Conservation (phyloP, 129 eudicot species). For the Oenanthe sinensis region DNA sequence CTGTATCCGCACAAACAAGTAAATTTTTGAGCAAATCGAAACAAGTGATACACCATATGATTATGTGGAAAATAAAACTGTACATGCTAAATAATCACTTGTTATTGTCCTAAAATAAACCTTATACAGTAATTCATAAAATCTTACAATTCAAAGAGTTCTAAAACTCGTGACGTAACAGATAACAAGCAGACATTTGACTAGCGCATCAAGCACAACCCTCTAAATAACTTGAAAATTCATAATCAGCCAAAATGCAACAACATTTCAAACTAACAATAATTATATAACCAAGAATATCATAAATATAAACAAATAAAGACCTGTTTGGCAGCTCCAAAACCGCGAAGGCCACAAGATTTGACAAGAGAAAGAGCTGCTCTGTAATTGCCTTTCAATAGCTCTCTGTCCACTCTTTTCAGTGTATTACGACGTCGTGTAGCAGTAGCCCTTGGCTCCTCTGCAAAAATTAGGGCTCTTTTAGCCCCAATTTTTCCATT, state of each 20-base stretch:
- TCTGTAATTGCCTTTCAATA: slow-evolving; percentile 49
- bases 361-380: slow-evolving; percentile 39
- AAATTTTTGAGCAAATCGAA: neutral
- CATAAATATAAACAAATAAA: neutral
- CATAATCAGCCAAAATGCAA: neutral
- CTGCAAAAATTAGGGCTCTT: slow-evolving; percentile 6
- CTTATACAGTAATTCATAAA: neutral
- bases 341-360: slow-evolving; percentile 47
- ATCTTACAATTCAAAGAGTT: neutral
- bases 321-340: slow-evolving; percentile 62
- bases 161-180: neutral
- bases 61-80: neutral
- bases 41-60: neutral
- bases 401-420: slow-evolving; percentile 49
- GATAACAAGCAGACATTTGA: neutral
- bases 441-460: slow-evolving; percentile 10
- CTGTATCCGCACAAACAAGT: slow-evolving; percentile 16
- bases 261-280: neutral
- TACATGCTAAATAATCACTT: neutral
- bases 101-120: neutral
- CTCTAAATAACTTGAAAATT: neutral
- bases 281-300: neutral
- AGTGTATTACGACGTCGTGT: slow-evolving; percentile 33
- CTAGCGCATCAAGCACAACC: neutral
- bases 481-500: slow-evolving; percentile 15